Evolutionary conservation across 805 yeast species (phyloP), one percentile per base, ranked within the genome.

Genomic region (Candida railenensis): DNA sequence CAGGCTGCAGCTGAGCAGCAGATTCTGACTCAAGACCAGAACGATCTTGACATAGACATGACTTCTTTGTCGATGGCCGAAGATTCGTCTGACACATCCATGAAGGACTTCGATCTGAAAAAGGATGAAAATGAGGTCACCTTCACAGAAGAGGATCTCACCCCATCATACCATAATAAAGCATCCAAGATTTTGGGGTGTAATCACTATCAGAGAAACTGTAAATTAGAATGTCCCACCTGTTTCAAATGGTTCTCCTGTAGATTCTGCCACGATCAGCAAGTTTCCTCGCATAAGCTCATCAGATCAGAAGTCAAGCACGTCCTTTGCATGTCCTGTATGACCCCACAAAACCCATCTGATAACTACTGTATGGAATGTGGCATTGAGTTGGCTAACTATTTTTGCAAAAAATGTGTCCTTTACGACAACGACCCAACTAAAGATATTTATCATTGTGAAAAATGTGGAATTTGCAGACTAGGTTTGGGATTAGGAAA

Each of bases 401-500:
- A 92, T 62, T 89, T 79, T 60, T 91, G 98, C 65, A 73, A 70
- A 3, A 78, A 73, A 42, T 91, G 98, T 69, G 84, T 81, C 49
- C 73, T 91, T 21, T 92, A 86, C 72, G 97, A 90, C 61, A 85
- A 86, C 59, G 94, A 89, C 59, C 71, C 80, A 7, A 69, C 75
- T 37, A 89, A 89, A 58, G 86, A 86, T 51, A 90, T 91, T 20
- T 91, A 90, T 59, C 98, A 91, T 62, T 91, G 98, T 63, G 88
- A 83, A 55, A 87, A 84, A 55, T 91, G 98, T 69, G 96, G 96
- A 0, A 89, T 92, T 45, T 91, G 98, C 62, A 77, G 97, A 12
- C 71, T 92, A 8, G 98, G 98, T 1, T 72, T 86, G 21, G 97
- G 97, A 0, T 66, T 89, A 19, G 94, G 89, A 15, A 85, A 86